Evolutionary conservation across 176 grass and related monocot genomes (phyloP).

Genomic region (Oryza meridionalis): DNA sequence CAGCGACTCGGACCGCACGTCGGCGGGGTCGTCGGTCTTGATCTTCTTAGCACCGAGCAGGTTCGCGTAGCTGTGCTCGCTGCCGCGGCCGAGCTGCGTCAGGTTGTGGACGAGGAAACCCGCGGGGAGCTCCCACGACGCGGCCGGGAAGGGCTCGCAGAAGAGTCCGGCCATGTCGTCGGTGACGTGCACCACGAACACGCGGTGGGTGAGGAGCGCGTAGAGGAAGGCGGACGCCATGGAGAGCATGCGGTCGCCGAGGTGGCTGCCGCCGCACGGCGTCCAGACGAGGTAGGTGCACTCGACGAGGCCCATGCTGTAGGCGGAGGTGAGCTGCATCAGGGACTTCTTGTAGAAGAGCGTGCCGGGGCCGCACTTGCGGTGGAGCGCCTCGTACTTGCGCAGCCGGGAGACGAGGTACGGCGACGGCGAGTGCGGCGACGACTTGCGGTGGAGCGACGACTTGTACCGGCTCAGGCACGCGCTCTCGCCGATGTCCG

Average conservation of each 20-base stretch:
- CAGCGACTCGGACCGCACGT: constrained; percentile 30
- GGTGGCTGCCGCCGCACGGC: constrained; percentile 30
- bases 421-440: constrained; percentile 55
- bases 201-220: constrained; percentile 60
- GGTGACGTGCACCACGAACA: constrained; percentile 52
- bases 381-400: constrained; percentile 72
- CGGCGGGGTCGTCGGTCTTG: constrained; percentile 8
- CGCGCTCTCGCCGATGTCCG: constrained; percentile 37
- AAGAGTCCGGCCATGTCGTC: constrained; percentile 60
- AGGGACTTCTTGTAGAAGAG: constrained; percentile 57
- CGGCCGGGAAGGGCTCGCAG: constrained; percentile 68
- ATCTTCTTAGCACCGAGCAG: constrained; percentile 35
- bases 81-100: constrained; percentile 41
- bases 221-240: constrained; percentile 72
- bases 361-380: constrained; percentile 56
- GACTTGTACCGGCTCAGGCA: constrained; percentile 61
- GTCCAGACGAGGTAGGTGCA: constrained; percentile 70
- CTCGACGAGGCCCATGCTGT: constrained; percentile 56
- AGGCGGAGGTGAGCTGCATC: constrained; percentile 36
- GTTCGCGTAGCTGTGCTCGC: constrained; percentile 54
- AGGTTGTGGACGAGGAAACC: constrained; percentile 53
- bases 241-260: constrained; percentile 66
- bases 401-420: constrained; percentile 62
- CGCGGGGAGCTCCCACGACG: constrained; percentile 49
- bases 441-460: constrained; percentile 32